Percentiles rank a stretch among this genome's conserved stretches.
Conservation (phyloP, 495 filamentous ascomycete species). For the Tricharina praecox region DNA sequence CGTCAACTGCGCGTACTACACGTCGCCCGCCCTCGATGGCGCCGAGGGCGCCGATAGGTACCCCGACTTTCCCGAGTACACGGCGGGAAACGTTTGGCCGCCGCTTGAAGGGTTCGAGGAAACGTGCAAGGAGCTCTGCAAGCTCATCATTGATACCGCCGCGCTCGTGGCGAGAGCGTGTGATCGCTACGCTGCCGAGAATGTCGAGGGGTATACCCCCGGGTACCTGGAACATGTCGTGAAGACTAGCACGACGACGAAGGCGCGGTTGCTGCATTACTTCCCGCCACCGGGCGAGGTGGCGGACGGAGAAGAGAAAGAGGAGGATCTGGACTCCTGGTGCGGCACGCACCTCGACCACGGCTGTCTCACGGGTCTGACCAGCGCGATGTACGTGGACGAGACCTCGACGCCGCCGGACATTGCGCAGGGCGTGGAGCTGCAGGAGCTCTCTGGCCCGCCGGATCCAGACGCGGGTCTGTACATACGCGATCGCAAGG, state of each 20-base stretch:
- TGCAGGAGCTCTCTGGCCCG: constrained; percentile 51
- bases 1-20: constrained; percentile 87
- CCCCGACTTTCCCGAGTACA: constrained; percentile 43
- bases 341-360: constrained; percentile 90
- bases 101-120: constrained; percentile 54
- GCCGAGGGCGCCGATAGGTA: constrained; percentile 32
- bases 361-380: constrained; percentile 72
- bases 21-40: constrained; percentile 43
- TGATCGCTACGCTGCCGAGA: constrained; percentile 58
- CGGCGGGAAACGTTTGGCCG: constrained; percentile 74
- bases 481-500: constrained; percentile 76
- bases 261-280: constrained; percentile 86
- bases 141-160: constrained; percentile 72
- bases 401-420: constrained; percentile 40
- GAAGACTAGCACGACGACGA: constrained; percentile 66
- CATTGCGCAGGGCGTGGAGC: constrained; percentile 14
- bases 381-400: constrained; percentile 89
- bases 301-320: constrained; percentile 25
- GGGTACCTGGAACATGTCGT: constrained; percentile 81
- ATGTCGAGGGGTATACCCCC: constrained; percentile 54
- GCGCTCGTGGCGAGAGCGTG: constrained; percentile 74
- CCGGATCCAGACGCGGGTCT: constrained; percentile 74
- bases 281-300: constrained; percentile 43
- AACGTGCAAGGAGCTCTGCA: constrained; percentile 60
- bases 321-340: constrained; percentile 70